Evolutionary conservation across 2,329 filamentous ascomycete species (phyloP), one percentile per base, ranked within the genome.

Genomic region (Fusarium pseudograminearum): DNA sequence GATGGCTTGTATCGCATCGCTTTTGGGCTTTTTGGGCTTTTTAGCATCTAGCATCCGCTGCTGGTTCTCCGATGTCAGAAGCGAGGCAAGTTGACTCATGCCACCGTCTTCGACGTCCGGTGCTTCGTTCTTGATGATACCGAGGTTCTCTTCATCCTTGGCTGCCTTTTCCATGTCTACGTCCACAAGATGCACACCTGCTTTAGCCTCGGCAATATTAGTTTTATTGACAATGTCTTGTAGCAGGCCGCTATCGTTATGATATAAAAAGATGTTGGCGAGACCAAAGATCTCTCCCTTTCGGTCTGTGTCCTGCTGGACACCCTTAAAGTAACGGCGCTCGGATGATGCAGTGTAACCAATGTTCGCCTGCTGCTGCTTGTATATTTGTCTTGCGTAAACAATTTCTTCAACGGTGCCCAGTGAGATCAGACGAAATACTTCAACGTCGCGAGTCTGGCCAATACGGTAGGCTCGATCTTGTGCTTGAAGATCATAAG

Each of bases 171-270:
- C 87, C 73, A 93, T 84, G 63, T 97, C 89, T 20, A 97, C 86
- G 56, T 92, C 90, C n/a, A 90, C 85, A 31, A 98, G 89, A 30
- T 88, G 86, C 12, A 98, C 91, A 0, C 94, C 95, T 1, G 92
- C 93, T 76, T 91, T 93, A 42, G 93, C 93, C 81, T 99, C 96
- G 6, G 96, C 96, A 53, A 99, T 90, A 75, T 99, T 99, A 30
- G 96, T 98, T 80, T 98, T 97, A 83, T 98, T 97, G 73, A 99
- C 93, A 72, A 99, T 98, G 58, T 98, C 93, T n/a, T 93, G 88
- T 7, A 98, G 86, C 16, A 98, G 86, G 15, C 97, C 87, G 63
- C 92, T 92, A 70, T 94, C 88, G 48, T 89, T 88, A 68, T 93
- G 90, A 67, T 93, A 98, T 0, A 89, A 89, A 73, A 99, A 93